A percentile compares a stretch with the other conserved stretches of the same genome.
These are phyloP conservation scores for Basipetospora chlamydospora DNA, from an alignment of 2,329 filamentous ascomycete genomes.

Conservation along the genomic window DNA sequence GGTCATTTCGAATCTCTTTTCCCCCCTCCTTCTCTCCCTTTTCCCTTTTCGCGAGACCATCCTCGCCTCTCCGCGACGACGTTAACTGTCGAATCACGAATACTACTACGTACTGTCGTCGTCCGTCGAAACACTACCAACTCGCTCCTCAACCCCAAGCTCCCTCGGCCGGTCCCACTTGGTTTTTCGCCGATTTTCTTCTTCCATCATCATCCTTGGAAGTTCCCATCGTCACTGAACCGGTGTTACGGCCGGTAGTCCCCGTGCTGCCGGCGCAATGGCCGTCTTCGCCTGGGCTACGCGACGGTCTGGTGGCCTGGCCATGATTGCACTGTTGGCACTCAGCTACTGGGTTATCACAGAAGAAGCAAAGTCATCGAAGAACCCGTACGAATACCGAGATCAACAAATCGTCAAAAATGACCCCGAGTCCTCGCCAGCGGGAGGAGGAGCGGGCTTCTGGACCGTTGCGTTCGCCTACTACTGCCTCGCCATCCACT, in stretches of 20 bases:
- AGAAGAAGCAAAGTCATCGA: slow-evolving; percentile 28
- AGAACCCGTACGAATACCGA: slow-evolving; percentile 28
- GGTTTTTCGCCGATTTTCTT: too few relatives aligned
- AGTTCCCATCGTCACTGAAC: slow-evolving; percentile 1
- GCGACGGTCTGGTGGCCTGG: slow-evolving; percentile 38
- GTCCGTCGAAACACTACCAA: too few relatives aligned
- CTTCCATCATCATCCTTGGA: not conserved
- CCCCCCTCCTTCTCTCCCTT: not conserved
- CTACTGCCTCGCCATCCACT: slow-evolving; percentile 51
- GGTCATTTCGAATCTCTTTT: too few relatives aligned
- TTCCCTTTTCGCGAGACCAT: not conserved
- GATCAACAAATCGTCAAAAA: slow-evolving; percentile 23
- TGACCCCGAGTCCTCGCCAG: slow-evolving; percentile 17
- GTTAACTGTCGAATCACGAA: too few relatives aligned
- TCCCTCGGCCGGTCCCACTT: too few relatives aligned
- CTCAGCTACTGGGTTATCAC: slow-evolving; percentile 43
- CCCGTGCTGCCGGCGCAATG: slow-evolving; percentile 26
- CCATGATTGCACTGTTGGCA: slow-evolving; percentile 31
- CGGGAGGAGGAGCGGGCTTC: slow-evolving; percentile 26
- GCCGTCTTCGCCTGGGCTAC: slow-evolving; percentile 39
- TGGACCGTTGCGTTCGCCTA: slow-evolving; percentile 44
- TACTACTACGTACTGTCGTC: too few relatives aligned
- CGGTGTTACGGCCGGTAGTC: too few relatives aligned
- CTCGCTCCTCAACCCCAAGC: too few relatives aligned
- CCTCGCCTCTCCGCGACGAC: slow-evolving; percentile 1